Evolutionary conservation across 2,329 filamentous ascomycete species (phyloP).

Genomic region (Aspergillus fructus): DNA sequence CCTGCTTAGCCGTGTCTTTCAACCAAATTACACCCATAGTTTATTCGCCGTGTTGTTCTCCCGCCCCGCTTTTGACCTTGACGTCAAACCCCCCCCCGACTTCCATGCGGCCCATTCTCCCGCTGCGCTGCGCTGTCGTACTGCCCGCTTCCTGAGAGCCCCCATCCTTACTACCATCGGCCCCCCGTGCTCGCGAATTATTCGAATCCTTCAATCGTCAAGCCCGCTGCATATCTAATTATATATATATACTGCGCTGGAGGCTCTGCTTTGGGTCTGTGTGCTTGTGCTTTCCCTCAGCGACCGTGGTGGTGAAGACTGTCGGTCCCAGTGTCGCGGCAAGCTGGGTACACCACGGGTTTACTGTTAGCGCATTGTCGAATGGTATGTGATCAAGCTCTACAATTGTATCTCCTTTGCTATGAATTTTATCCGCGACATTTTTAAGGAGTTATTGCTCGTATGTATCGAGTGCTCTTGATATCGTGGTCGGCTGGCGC

Average conservation of each 20-base stretch:
- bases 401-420: slow-evolving; percentile 12
- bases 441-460: not conserved
- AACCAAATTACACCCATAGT: slow-evolving; percentile 6
- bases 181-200: slow-evolving; percentile 6
- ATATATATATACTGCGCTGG: slow-evolving; percentile 9
- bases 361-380: slow-evolving; percentile 38
- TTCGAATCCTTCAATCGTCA: slow-evolving; percentile 18
- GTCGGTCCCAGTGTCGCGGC: slow-evolving; percentile 34
- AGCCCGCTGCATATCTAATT: not conserved
- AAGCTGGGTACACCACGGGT: slow-evolving; percentile 29
- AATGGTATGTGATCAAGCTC: slow-evolving; percentile 34
- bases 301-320: slow-evolving; percentile 28
- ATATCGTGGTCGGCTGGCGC: slow-evolving; percentile 20
- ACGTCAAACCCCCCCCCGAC: slow-evolving; percentile 20
- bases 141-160: slow-evolving; percentile 34
- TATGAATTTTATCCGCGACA: slow-evolving; percentile 6
- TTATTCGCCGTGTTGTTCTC: slow-evolving; percentile 12
- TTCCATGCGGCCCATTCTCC: slow-evolving; percentile 34
- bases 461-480: not conserved
- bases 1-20: not conserved
- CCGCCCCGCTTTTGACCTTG: slow-evolving; percentile 3
- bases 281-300: slow-evolving; percentile 7
- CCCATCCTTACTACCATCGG: slow-evolving; percentile 16
- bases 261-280: slow-evolving; percentile 9
- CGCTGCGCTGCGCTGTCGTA: slow-evolving; percentile 32